Base-by-base conservation (phyloP, 2,329 filamentous ascomycete species). In the Aspergillus sp. region DNA sequence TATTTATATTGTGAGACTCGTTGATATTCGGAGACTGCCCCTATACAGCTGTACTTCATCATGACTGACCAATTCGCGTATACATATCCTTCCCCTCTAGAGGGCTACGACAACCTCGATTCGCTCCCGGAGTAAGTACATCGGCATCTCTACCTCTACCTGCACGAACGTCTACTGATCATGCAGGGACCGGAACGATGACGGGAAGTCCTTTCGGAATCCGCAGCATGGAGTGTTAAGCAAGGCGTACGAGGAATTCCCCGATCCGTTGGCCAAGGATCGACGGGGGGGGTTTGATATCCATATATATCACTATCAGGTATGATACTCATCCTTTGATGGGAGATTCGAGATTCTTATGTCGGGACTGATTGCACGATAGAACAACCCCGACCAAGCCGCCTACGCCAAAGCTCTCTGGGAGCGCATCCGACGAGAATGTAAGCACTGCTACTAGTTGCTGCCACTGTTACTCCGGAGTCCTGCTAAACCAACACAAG, bases 301-400 rank as follows among this genome's bases (percentile, higher is more conserved):
- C 10, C 89, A 95, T 66, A 82, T 95, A 57, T 95, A 95, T 69
- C 87, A 88, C 66, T 79, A 82, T 52, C 79, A 82, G 54, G 69
- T 72, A 29, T 9, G 43, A 19, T 32, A 6, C 1, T 8, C 7
- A 29, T 26, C 6, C n/a, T 32, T 7, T 2, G 19, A 44, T 2
- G 1, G 34, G 3, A 38, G 19, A 19, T 19, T 19, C 19, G 3
- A 38, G 19, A 19, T 19, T 19, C 19, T 19, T 1, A 19, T 19
- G 19, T 19, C 19, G 19, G 19, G 2, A 19, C 19, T 19, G 2
- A 19, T 19, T 19, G 19, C 19, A 19, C 19, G 19, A 19, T 19
- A 80, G 59, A 75, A 71, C 40, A 83, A 83, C 50, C 63, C 75
- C 1, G 69, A 73, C 4, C 85, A 94, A 60, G 64, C 67, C 0